Base-by-base conservation (phyloP, 352 stramenopile species). In the Phytopythium vexans region DNA sequence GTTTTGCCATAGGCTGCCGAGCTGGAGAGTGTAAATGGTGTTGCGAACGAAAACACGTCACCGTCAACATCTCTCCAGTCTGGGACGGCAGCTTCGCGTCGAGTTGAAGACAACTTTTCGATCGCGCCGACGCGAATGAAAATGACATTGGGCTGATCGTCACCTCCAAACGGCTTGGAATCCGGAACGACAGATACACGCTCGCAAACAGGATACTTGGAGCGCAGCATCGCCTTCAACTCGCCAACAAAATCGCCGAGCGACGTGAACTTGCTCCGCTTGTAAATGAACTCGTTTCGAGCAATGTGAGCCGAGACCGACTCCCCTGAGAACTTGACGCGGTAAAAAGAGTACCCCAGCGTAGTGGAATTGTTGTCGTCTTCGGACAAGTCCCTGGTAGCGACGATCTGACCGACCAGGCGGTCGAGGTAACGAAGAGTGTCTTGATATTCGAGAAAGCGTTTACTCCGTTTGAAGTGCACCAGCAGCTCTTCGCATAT, bases 241-340 rank as follows among this genome's bases (percentile, higher is more conserved):
- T 91, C 81, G 32, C 62, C 41, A 6, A 88, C 64, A 49, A 89
- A 88, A 43, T 91, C 81, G 0, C 78, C 74, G 1, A 91, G 58
- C 11, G 77, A 88, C 45, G 72, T 60, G 54, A 87, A 91, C 34
- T 72, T 77, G 53, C 59, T 84, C 4, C 82, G 76, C 45, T 86
- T 88, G 74, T 91, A 90, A 43, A 93, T 82, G 52, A 74, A 91
- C 39, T 89, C 80, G 50, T 70, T 53, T 9, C 51, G 64, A 1
- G 72, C 58, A 1, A 77, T 68, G 15, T 68, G 64, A 7, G 55
- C 47, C 11, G 73, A 69, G n/a, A 87, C 74, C 8, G 74, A 84
- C 14, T 82, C 72, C 7, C 79, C 76, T 16, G 66, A 65, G 9
- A 77, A 74, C 41, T 62, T 63, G 15, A 89, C 74, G 0, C 79